Conservation (phyloP, 805 yeast species). For the Wickerhamomyces hampshirensis region DNA sequence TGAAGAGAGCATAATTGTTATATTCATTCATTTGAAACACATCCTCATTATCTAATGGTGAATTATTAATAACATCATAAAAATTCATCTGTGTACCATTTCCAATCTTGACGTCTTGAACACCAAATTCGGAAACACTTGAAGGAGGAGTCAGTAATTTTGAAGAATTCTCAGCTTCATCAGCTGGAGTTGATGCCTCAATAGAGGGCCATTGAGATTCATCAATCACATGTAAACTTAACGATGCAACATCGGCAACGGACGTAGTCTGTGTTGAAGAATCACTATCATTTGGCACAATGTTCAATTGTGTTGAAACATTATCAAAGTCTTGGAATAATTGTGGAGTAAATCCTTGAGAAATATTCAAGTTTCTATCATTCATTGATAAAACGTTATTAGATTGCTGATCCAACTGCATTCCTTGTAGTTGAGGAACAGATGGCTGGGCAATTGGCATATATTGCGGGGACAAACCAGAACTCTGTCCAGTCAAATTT, state of each 20-base stretch:
- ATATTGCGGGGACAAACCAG: conserved; percentile 13
- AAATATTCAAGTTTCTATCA: neutral
- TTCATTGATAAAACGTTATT: neutral
- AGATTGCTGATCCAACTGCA: neutral
- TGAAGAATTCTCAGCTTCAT: conserved; percentile 1
- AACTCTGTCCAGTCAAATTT: conserved; percentile 7
- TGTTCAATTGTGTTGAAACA: conserved; percentile 3
- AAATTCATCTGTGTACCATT: conserved; percentile 6
- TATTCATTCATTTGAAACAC: conserved; percentile 5
- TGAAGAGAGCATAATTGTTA: conserved; percentile 1
- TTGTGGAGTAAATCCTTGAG: conserved; percentile 2
- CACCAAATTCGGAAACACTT: conserved; percentile 14
- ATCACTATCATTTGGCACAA: conserved; percentile 3
- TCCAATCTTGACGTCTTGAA: neutral
- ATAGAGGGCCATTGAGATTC: conserved; percentile 18
- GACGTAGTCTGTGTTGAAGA: conserved; percentile 1
- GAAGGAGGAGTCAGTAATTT: conserved; percentile 20
- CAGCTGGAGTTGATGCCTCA: conserved; percentile 16
- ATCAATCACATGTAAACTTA: conserved; percentile 7
- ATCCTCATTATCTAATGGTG: conserved; percentile 18
- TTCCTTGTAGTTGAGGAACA: neutral
- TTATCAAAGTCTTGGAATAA: neutral
- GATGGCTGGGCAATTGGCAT: conserved; percentile 5
- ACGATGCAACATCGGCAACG: conserved; percentile 2
- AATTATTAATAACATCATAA: conserved; percentile 13